These are phyloP conservation scores for Prunus mongolica DNA, from an alignment of 306 rosid genomes.

Conservation along the genomic window DNA sequence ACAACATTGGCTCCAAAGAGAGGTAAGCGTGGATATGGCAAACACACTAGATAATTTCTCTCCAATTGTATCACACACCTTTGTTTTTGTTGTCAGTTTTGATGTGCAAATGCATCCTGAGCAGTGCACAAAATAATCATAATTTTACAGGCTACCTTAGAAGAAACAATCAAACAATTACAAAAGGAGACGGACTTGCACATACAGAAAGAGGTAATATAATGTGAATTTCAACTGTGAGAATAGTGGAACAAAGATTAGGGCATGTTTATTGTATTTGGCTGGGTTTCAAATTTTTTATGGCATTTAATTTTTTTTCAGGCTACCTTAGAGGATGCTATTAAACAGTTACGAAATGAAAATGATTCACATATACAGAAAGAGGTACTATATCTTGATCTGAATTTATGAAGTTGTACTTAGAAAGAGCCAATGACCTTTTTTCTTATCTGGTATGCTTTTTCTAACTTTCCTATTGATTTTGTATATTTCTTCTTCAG, in stretches of 20 bases:
- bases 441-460: not conserved
- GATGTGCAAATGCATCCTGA: conserved; percentile 12
- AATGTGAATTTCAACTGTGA: not conserved
- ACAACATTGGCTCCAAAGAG: conserved; percentile 20
- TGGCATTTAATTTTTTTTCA: conserved; percentile 11
- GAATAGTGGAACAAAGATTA: not conserved
- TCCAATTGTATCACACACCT: not conserved
- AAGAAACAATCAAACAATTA: conserved; percentile 32
- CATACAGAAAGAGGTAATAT: conserved; percentile 36
- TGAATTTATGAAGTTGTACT: not conserved
- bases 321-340: conserved; percentile 41
- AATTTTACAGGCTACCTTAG: conserved; percentile 30
- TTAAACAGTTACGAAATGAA: conserved; percentile 38
- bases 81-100: not conserved
- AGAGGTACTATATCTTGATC: conserved; percentile 39
- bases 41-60: not conserved
- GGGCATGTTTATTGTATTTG: not conserved
- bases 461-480: conserved; percentile 4
- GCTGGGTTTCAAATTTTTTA: not conserved
- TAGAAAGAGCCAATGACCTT: not conserved
- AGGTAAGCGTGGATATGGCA: conserved; percentile 3
- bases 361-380: conserved; percentile 36
- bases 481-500: conserved; percentile 38
- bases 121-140: not conserved
- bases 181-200: conserved; percentile 32